Evolutionary conservation across 2,329 filamentous ascomycete species (phyloP), one percentile per base, ranked within the genome.

Genomic region (Calonectria henricotiae): DNA sequence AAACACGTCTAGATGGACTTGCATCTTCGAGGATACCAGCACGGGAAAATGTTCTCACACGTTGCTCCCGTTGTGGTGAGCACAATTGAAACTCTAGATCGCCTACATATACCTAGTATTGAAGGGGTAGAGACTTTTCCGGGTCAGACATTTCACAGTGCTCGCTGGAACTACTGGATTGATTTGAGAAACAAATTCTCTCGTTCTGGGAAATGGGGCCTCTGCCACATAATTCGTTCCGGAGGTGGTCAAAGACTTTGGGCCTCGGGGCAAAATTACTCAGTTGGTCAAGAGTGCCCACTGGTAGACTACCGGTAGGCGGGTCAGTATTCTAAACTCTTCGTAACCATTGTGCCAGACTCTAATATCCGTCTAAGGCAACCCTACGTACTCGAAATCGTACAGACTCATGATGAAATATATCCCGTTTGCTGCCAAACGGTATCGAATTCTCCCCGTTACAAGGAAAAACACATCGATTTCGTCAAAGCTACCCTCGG

Each of bases 221-320:
- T 67, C 55, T 5, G 65, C 55, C 12, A 67, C 55, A 5, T 55
- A 67, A 20, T 67, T 67, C 55, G 65, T 67, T 15, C 65, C 65
- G 9, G 65, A 67, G 11, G 23, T 67, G 17, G 65, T 67, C 27
- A 67, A 62, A 11, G 30, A 23, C 27, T 25, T 35, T 0, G 65
- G 51, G 3, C 44, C 55, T 11, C 17, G n/a, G 11, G 55, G 65
- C 4, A 62, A 62, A n/a, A 55, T 67, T 15, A 62, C 46, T 4
- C 65, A 67, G 17, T n/a, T 67, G 43, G 65, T 67, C 9, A 67
- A 58, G 51, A 67, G 65, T 35, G 65, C 65, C 8, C 65, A 67
- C 39, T 67, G 65, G 65, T 67, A 55, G 65, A 67, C 65, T 15
- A 20, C 20, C 20, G 20, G 1, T 20, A 54, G 61, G n/a, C n/a